phyloP scores from a whole-genome alignment of 495 filamentous ascomycete genomes.

The Lasiosphaeris hirsuta region DNA sequence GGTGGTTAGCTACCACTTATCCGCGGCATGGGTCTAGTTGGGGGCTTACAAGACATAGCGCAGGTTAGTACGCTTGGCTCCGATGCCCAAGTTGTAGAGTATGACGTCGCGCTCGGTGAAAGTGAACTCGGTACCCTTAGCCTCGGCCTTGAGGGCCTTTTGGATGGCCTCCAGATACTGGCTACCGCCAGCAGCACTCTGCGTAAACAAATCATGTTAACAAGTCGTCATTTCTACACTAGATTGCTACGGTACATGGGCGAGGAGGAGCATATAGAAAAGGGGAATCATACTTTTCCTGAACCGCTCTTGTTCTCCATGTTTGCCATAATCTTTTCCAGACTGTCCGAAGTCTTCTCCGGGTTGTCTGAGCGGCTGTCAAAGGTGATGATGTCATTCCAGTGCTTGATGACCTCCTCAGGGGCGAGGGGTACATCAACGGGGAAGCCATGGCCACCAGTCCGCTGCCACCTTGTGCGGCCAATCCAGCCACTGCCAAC shows the following conservation, averaged over 20 bases:
- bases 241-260: slow-evolving; percentile 28
- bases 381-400: slow-evolving; percentile 79
- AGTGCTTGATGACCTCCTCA: slow-evolving; percentile 75
- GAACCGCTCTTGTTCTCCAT: slow-evolving; percentile 65
- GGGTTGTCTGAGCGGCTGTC: slow-evolving; percentile 90
- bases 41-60: slow-evolving; percentile 65
- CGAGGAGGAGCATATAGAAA: slow-evolving; percentile 13
- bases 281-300: slow-evolving; percentile 47
- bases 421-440: slow-evolving; percentile 82
- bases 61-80: slow-evolving; percentile 89
- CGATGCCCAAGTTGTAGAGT: slow-evolving; percentile 93
- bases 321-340: slow-evolving; percentile 89
- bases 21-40: too few relatives aligned
- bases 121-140: slow-evolving; percentile 71
- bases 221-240: slow-evolving; percentile 29
- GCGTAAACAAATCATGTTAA: slow-evolving; percentile 31
- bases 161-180: slow-evolving; percentile 67
- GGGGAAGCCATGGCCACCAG: slow-evolving; percentile 88
- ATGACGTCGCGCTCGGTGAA: slow-evolving; percentile 86
- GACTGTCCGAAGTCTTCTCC: slow-evolving; percentile 67
- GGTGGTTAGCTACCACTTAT: neutral
- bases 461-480: slow-evolving; percentile 90
- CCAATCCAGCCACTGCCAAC: slow-evolving; percentile 93
- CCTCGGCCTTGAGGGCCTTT: slow-evolving; percentile 67
- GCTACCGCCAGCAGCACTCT: slow-evolving; percentile 36